phyloP scores from a whole-genome alignment of 352 stramenopile genomes.

The Phytophthora megakarya region DNA sequence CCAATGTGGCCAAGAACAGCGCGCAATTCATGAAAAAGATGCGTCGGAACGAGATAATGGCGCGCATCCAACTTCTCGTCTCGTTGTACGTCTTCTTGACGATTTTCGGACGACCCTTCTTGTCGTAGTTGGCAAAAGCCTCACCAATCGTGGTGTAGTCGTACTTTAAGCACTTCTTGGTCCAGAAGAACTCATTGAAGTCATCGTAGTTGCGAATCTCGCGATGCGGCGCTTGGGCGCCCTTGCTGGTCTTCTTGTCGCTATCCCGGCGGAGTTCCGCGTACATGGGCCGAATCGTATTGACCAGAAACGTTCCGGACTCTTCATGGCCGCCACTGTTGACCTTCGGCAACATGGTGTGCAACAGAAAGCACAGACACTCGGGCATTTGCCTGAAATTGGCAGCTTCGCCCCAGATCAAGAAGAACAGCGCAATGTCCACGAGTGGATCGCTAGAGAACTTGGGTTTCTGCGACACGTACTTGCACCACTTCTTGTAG shows the following conservation, averaged over 20 bases:
- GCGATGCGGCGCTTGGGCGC: slow-evolving; percentile 60
- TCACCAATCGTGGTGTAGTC: slow-evolving; percentile 67
- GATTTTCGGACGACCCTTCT: slow-evolving; percentile 79
- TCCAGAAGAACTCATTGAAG: slow-evolving; percentile 91
- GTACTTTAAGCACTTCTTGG: slow-evolving; percentile 81
- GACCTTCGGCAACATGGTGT: slow-evolving; percentile 73
- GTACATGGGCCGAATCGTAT: slow-evolving; percentile 83
- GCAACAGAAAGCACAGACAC: slow-evolving; percentile 78
- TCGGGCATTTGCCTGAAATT: slow-evolving; percentile 87
- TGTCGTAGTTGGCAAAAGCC: slow-evolving; percentile 72
- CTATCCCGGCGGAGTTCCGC: slow-evolving; percentile 67
- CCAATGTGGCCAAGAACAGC: slow-evolving; percentile 69
- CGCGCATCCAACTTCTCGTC: slow-evolving; percentile 73
- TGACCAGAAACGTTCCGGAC: slow-evolving; percentile 62
- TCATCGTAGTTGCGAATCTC: slow-evolving; percentile 89
- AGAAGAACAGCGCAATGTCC: slow-evolving; percentile 79
- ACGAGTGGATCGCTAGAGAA: slow-evolving; percentile 78
- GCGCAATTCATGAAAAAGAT: slow-evolving; percentile 86
- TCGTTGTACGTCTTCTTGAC: slow-evolving; percentile 86
- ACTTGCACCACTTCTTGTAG: slow-evolving; percentile 90
- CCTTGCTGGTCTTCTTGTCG: slow-evolving; percentile 86
- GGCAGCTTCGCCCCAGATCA: slow-evolving; percentile 84
- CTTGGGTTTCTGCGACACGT: slow-evolving; percentile 72
- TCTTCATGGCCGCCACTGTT: slow-evolving; percentile 56
- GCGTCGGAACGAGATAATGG: slow-evolving; percentile 77